phyloP scores from a whole-genome alignment of 345 rosid genomes.

The Gossypium mustelinum region DNA sequence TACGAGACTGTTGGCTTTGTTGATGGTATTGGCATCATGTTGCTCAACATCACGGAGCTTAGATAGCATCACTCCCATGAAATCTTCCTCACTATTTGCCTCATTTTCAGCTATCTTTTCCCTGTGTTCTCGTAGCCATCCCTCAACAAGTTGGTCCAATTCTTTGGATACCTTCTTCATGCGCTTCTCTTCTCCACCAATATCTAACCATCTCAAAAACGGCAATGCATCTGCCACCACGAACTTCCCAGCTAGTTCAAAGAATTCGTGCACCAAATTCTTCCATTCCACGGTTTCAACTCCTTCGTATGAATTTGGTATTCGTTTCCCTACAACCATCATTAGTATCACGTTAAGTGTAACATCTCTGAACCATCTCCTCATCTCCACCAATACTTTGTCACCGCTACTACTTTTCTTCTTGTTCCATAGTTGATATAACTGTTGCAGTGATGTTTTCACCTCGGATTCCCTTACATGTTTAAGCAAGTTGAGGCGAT shows the following conservation, averaged over 20 bases:
- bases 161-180: slow-evolving; percentile 27
- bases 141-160: slow-evolving; percentile 20
- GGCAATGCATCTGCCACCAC: slow-evolving; percentile 30
- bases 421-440: slow-evolving; percentile 7
- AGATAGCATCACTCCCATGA: not conserved
- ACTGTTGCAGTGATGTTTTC: slow-evolving; percentile 3
- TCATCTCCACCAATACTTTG: slow-evolving; percentile 25
- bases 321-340: slow-evolving; percentile 30
- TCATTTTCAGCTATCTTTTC: not conserved
- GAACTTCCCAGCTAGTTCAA: slow-evolving; percentile 17
- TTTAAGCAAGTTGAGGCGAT: slow-evolving; percentile 25
- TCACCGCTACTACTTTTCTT: not conserved
- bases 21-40: not conserved
- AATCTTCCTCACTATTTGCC: not conserved
- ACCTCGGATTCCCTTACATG: slow-evolving; percentile 20
- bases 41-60: not conserved
- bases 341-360: slow-evolving; percentile 25
- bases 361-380: slow-evolving; percentile 28
- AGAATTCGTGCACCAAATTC: slow-evolving; percentile 16
- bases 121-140: slow-evolving; percentile 28
- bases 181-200: slow-evolving; percentile 26
- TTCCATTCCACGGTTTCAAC: not conserved
- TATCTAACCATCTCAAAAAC: slow-evolving; percentile 32
- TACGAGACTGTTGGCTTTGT: slow-evolving; percentile 8
- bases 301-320: not conserved